phyloP scores from a whole-genome alignment of 345 rosid genomes.

The Eucalyptus polyanthemos region DNA sequence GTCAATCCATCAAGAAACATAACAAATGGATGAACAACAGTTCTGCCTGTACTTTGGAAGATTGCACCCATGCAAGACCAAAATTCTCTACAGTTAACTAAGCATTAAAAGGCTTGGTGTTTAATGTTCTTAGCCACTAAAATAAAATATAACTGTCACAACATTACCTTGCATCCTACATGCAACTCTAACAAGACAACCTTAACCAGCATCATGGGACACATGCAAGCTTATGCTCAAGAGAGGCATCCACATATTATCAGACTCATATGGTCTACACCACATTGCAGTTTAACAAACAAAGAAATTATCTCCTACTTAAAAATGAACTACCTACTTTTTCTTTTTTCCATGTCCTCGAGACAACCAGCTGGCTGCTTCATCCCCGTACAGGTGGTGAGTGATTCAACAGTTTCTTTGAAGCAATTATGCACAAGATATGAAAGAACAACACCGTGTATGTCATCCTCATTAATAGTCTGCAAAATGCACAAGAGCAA shows the following conservation, averaged over 20 bases:
- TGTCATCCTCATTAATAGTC: conserved; percentile 55
- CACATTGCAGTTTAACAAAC: not conserved
- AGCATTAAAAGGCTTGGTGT: not conserved
- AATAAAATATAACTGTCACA: not conserved
- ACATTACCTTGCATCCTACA: not conserved
- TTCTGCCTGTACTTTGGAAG: not conserved
- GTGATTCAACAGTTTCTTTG: conserved; percentile 75
- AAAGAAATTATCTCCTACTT: not conserved
- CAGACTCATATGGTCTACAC: not conserved
- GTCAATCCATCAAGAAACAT: not conserved
- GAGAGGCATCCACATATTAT: not conserved
- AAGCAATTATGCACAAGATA: conserved; percentile 91
- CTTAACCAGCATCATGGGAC: not conserved
- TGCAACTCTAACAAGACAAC: not conserved
- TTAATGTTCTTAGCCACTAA: not conserved
- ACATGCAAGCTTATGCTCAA: not conserved
- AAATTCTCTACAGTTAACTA: not conserved
- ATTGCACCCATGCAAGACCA: not conserved
- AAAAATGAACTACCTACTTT: conserved; percentile 28
- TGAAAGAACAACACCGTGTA: conserved; percentile 61
- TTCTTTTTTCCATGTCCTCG: conserved; percentile 74
- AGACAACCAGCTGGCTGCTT: conserved; percentile 55
- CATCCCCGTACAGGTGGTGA: conserved; percentile 48
- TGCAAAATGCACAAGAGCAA: conserved; percentile 8
- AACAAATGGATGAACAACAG: not conserved